phyloP scores from a whole-genome alignment of 148 eudicot genomes.

The Rhododendron kiyosumense region DNA sequence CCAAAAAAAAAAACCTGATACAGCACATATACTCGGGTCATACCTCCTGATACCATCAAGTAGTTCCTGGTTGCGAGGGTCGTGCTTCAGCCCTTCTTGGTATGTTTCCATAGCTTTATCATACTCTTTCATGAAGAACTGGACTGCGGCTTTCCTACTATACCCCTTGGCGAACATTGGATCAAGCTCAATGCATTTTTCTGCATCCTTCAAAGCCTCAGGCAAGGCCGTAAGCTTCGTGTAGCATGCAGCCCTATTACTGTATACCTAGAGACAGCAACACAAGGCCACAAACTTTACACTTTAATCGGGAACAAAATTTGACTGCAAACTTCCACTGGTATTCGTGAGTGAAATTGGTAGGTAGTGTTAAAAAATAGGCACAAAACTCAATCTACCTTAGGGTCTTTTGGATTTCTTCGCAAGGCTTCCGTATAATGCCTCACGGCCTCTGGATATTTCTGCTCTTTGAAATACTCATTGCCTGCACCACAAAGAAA shows the following conservation, averaged over 20 bases:
- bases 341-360: not conserved
- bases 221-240: constrained; percentile 92
- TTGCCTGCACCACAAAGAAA: constrained; percentile 45
- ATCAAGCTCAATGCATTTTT: constrained; percentile 96
- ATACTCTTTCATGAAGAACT: constrained; percentile 93
- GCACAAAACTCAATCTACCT: constrained; percentile 27
- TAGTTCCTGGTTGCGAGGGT: constrained; percentile 72
- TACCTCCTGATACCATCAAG: constrained; percentile 87
- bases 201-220: constrained; percentile 93
- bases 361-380: not conserved
- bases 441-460: constrained; percentile 84
- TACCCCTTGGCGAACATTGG: constrained; percentile 88
- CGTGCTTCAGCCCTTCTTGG: constrained; percentile 81
- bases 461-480: constrained; percentile 74
- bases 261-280: constrained; percentile 53
- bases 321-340: not conserved
- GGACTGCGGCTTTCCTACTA: constrained; percentile 85
- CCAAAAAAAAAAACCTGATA: not conserved
- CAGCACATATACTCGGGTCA: not conserved
- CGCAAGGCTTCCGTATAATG: constrained; percentile 84
- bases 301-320: not conserved
- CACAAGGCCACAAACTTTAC: not conserved
- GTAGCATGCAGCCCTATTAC: constrained; percentile 94
- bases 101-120: constrained; percentile 94
- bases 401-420: constrained; percentile 82